phyloP scores from a whole-genome alignment of 371 early-diverging fungal genomes.

The Saksenaea vasiformis region DNA sequence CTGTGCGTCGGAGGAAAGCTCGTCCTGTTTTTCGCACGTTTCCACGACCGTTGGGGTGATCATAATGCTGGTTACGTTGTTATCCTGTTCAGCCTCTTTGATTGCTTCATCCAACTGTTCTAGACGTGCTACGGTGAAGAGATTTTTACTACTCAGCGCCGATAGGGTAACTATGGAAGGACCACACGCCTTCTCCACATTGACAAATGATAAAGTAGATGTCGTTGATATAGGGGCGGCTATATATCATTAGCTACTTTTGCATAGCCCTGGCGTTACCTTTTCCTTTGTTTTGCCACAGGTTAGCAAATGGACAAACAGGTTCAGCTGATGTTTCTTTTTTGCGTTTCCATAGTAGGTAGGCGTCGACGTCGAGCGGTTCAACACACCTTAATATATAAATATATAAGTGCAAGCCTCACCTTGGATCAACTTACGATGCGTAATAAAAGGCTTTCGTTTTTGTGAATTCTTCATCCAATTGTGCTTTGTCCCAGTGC shows the following conservation, averaged over 20 bases:
- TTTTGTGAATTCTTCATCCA: conserved; percentile 52
- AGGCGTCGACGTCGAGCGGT: conserved; percentile 45
- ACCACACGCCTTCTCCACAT: conserved; percentile 23
- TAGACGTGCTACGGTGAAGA: conserved; percentile 27
- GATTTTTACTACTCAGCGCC: conserved; percentile 34
- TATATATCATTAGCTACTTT: background rate
- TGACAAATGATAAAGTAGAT: conserved; percentile 19
- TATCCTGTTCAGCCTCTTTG: conserved; percentile 12
- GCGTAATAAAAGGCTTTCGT: conserved; percentile 58
- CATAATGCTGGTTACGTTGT: conserved; percentile 25
- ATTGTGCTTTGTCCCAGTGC: conserved; percentile 45
- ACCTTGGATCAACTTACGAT: conserved; percentile 28
- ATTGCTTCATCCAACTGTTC: conserved; percentile 15
- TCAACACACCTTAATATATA: conserved; percentile 41
- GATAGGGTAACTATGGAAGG: conserved; percentile 29
- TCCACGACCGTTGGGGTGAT: conserved; percentile 28
- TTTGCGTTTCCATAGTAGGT: conserved; percentile 45
- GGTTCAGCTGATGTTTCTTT: conserved; percentile 41
- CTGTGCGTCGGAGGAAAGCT: conserved; percentile 4
- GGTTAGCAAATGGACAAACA: conserved; percentile 62
- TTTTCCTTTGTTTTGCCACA: conserved; percentile 58
- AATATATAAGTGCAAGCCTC: background rate
- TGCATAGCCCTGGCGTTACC: conserved; percentile 10
- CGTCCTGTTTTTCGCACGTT: background rate
- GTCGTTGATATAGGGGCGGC: conserved; percentile 18